Conservation (phyloP, 2,329 filamentous ascomycete genomes). For the Paecilomyces dactylethromorphus region DNA sequence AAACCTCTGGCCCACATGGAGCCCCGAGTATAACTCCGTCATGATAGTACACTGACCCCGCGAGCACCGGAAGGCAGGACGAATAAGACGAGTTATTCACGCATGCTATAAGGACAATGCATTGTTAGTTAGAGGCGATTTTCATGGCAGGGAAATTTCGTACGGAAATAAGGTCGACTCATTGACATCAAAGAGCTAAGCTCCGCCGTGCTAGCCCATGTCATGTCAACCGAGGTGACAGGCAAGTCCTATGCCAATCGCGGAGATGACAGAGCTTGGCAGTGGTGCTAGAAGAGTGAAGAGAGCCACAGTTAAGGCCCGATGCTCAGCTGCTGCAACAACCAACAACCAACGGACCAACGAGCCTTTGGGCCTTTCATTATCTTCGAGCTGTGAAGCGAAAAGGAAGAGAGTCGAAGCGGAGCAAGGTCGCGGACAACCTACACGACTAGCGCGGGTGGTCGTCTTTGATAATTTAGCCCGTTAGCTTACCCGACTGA, state of each 20-base stretch:
- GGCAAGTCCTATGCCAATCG: not conserved
- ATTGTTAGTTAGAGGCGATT: not conserved
- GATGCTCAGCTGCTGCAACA: not conserved
- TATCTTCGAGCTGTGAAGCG: not conserved
- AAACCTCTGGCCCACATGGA: conserved; percentile 33
- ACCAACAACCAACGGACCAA: not conserved
- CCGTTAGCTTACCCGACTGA: not conserved
- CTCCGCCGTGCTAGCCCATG: not conserved
- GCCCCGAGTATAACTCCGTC: conserved; percentile 34
- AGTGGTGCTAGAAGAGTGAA: not conserved
- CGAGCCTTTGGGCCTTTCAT: not conserved
- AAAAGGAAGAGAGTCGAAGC: not conserved
- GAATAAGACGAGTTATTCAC: not conserved
- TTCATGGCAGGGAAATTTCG: not conserved
- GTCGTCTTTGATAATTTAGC: not conserved
- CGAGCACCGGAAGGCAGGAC: not conserved
- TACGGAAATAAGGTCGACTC: not conserved
- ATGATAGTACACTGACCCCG: conserved; percentile 7
- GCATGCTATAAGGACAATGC: not conserved
- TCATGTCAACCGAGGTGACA: not conserved
- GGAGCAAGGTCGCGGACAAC: not conserved
- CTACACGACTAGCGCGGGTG: not conserved
- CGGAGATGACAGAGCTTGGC: not conserved
- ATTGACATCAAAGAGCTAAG: not conserved
- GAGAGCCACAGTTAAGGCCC: not conserved